Conservation (phyloP, 2,329 filamentous ascomycete genomes). For the Cordyceps tenuipes region DNA sequence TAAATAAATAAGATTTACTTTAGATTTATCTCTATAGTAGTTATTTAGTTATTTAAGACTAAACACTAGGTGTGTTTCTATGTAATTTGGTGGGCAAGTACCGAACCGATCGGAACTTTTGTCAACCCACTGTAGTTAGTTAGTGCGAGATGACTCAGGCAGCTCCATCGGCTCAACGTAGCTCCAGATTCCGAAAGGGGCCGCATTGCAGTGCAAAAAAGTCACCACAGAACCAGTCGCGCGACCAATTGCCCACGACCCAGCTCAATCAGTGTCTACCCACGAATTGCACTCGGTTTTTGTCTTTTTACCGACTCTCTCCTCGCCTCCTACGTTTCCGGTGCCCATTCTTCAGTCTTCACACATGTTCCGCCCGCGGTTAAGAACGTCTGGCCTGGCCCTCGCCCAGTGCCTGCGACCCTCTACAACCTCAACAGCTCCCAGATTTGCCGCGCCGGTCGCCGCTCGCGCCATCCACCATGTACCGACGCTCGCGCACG, state of each 20-base stretch:
- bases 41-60: no score
- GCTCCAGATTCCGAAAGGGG: constrained; percentile 12
- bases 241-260: neutral
- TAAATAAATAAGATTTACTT: no score
- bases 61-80: no score
- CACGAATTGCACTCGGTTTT: neutral
- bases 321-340: neutral
- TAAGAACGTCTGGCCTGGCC: constrained; percentile 41
- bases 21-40: no score
- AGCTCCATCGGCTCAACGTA: constrained; percentile 8
- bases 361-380: constrained; percentile 44
- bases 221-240: constrained; percentile 4
- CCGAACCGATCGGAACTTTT: no score
- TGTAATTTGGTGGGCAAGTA: no score
- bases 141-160: no score
- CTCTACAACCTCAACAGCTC: constrained; percentile 29
- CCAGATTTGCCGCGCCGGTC: constrained; percentile 23
- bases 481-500: constrained; percentile 38
- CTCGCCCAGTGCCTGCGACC: constrained; percentile 28
- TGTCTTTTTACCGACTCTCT: neutral
- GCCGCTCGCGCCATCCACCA: constrained; percentile 36
- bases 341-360: constrained; percentile 5
- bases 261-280: neutral
- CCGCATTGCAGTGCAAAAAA: neutral
- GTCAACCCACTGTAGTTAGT: no score